Evolutionary conservation across 2,329 filamentous ascomycete genomes (phyloP), one percentile per base, ranked within the genome.

Genomic region (Penicillium griseofulvum): DNA sequence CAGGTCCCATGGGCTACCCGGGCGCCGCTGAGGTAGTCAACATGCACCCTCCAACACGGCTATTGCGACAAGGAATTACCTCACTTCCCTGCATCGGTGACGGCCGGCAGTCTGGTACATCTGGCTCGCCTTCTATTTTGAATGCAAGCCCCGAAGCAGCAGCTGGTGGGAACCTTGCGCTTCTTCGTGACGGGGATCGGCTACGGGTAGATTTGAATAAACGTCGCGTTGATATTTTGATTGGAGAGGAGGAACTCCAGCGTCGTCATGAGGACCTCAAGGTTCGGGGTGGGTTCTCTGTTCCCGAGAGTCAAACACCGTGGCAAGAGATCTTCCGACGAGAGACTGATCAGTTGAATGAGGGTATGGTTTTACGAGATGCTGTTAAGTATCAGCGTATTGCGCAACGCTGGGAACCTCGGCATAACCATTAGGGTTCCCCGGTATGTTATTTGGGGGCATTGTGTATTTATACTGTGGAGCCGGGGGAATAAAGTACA

Each of bases 241-340:
- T 43, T 28, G 24, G 11, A 9, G n/a, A 26, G 12, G 41, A 43
- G 24, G 24, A 43, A 28, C 41, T 43, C 16, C 12, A 28, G 16
- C 2, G 16, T 9, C 26, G 26, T 28, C 7, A 12, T 14, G 24
- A 48, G n/a, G 24, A 38, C 17, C 12, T 6, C 1, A 38, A 29
- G n/a, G 34, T 19, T 29, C 61, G 65, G 11, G 74, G 75, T 4
- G 75, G 76, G 1, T 77, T 78, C 52, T 56, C 59, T 16, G 61
- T 64, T 0, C 73, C 75, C 2, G 70, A 75, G 49, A 78, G 74
- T 58, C 76, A 78, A 52, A 81, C 78, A 3, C 78, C 78, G 2
- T 81, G 78, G 78, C 77, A 80, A 60, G 78, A 80, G 43, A 70
- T 81, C 16, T 80, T 78, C 66, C 68, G 78, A 3, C 70, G 73